A percentile compares a stretch with the other conserved stretches of the same genome.
phyloP scores from a whole-genome alignment of 139 green algal genomes.

The Pseudopediastrum boryanum region DNA sequence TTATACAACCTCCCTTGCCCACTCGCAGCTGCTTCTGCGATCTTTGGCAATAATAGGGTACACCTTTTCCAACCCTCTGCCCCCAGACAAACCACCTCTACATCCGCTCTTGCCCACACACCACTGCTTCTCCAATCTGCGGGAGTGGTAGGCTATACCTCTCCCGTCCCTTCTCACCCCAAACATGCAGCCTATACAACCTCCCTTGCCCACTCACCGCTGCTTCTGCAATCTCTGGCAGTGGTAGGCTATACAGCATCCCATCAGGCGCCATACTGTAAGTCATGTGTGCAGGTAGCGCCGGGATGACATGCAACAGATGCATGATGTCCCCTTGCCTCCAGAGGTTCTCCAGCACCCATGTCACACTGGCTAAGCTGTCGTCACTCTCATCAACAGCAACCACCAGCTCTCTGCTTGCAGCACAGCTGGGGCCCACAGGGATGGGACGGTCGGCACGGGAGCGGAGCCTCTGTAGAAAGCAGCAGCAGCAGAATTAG shows the following conservation, averaged over 20 bases:
- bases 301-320: constrained; percentile 18
- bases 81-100: not conserved
- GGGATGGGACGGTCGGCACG: too few relatives aligned
- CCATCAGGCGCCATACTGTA: constrained; percentile 31
- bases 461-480: too few relatives aligned
- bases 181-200: not conserved
- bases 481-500: constrained; percentile 4
- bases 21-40: not conserved
- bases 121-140: too few relatives aligned
- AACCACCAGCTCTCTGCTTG: constrained; percentile 23
- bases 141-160: too few relatives aligned
- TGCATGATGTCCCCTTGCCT: not conserved
- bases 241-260: constrained; percentile 35
- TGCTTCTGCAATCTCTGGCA: constrained; percentile 29
- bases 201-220: not conserved
- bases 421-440: not conserved
- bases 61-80: not conserved
- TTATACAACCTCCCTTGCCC: too few relatives aligned
- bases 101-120: not conserved
- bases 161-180: too few relatives aligned
- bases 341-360: constrained; percentile 30
- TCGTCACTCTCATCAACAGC: constrained; percentile 29
- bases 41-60: not conserved
- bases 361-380: not conserved
- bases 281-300: constrained; percentile 34